phyloP scores from a whole-genome alignment of 2,329 filamentous ascomycete genomes.

The Gyromitra esculenta region DNA sequence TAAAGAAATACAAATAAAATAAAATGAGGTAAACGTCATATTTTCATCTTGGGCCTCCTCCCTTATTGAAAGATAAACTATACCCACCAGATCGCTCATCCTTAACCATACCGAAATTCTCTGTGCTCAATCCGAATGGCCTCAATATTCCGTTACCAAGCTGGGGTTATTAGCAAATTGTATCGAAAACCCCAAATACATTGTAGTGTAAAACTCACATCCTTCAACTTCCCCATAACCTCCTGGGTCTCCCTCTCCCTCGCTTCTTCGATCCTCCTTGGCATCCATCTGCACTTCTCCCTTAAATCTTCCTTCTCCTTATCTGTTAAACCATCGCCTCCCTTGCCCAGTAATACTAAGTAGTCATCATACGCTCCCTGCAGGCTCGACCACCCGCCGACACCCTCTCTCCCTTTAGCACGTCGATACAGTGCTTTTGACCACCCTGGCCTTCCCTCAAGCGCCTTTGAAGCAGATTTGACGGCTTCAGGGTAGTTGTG shows the following conservation, averaged over 20 bases:
- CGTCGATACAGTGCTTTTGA: slow-evolving; percentile 56
- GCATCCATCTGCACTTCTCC: slow-evolving; percentile 72
- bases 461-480: slow-evolving; percentile 74
- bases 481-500: slow-evolving; percentile 86
- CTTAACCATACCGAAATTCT: slow-evolving; percentile 93
- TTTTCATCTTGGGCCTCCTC: neutral
- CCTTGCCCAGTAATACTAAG: slow-evolving; percentile 51
- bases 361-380: slow-evolving; percentile 54
- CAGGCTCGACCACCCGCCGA: slow-evolving; percentile 55
- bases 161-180: slow-evolving; percentile 59
- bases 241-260: slow-evolving; percentile 90
- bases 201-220: slow-evolving; percentile 64
- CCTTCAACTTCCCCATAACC: slow-evolving; percentile 97
- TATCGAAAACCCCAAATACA: neutral
- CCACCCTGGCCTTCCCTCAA: slow-evolving; percentile 74
- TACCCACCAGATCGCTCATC: slow-evolving; percentile 91
- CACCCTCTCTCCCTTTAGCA: slow-evolving; percentile 53
- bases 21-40: neutral
- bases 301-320: slow-evolving; percentile 69
- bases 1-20: neutral
- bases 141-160: slow-evolving; percentile 91
- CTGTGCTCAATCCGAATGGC: slow-evolving; percentile 91
- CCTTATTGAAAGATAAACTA: slow-evolving; percentile 81
- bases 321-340: slow-evolving; percentile 60
- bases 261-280: slow-evolving; percentile 75